These are phyloP conservation scores for Areca catechu DNA, from an alignment of 176 grass and related monocot species.

Conservation along the genomic window DNA sequence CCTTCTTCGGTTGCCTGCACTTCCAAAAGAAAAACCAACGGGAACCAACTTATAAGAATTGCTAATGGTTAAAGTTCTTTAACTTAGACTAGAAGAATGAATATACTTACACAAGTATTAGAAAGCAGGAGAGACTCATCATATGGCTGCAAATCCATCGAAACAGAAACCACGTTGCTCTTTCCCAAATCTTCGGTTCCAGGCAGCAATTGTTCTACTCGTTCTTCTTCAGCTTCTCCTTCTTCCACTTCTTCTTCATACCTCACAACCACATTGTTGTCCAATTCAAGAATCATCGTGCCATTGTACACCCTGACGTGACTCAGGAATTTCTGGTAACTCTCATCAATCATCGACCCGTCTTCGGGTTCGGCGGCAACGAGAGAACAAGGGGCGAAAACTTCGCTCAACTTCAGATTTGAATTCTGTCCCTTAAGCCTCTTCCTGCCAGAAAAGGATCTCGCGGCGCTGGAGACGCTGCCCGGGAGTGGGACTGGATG, in stretches of 20 bases:
- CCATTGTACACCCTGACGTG: constrained; percentile 29
- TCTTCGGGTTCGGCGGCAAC: background rate
- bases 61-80: no score
- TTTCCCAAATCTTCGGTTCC: background rate
- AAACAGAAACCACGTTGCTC: background rate
- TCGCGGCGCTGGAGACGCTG: background rate
- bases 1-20: background rate
- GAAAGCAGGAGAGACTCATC: background rate
- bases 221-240: background rate
- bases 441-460: background rate
- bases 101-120: no score
- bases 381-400: background rate
- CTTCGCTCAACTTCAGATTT: background rate
- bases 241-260: constrained; percentile 8
- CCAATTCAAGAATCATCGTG: constrained; percentile 30
- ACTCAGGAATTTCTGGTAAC: constrained; percentile 49
- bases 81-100: no score
- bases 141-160: background rate
- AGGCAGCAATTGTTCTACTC: background rate
- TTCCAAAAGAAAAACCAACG: background rate
- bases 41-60: no score
- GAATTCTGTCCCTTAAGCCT: background rate
- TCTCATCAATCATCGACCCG: constrained; percentile 24
- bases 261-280: constrained; percentile 14
- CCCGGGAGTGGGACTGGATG: constrained; percentile 1